phyloP scores from a whole-genome alignment of 1,139 yeast genomes.

The Kodamaea ohmeri region DNA sequence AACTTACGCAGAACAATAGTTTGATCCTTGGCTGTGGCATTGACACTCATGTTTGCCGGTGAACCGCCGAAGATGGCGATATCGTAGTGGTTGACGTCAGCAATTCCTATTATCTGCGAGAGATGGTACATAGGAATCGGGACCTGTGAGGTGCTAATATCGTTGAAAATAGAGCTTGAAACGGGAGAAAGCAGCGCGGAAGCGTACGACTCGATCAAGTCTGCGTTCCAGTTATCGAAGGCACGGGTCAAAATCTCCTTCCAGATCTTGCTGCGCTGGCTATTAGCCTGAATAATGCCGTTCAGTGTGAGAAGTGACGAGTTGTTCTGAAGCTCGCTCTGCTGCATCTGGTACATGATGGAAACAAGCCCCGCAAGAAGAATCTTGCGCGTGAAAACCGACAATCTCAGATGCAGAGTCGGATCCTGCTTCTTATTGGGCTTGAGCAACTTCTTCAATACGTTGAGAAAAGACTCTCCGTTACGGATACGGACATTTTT shows the following conservation, averaged over 20 bases:
- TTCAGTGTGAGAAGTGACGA: slow-evolving; percentile 39
- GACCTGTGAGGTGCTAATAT: slow-evolving; percentile 17
- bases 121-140: slow-evolving; percentile 53
- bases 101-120: slow-evolving; percentile 65
- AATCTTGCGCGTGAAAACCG: slow-evolving; percentile 60
- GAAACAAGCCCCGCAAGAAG: slow-evolving; percentile 70
- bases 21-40: slow-evolving; percentile 55
- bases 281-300: slow-evolving; percentile 16
- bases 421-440: slow-evolving; percentile 17
- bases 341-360: slow-evolving; percentile 72
- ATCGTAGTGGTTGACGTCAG: slow-evolving; percentile 70
- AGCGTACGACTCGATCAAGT: slow-evolving; percentile 15
- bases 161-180: slow-evolving; percentile 16
- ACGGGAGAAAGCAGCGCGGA: slow-evolving; percentile 11
- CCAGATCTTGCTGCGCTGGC: slow-evolving; percentile 19
- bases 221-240: slow-evolving; percentile 23
- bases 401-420: slow-evolving; percentile 14
- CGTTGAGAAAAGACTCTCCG: slow-evolving; percentile 35
- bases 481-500: slow-evolving; percentile 18
- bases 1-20: slow-evolving; percentile 52
- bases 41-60: slow-evolving; percentile 77
- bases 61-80: slow-evolving; percentile 79
- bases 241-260: slow-evolving; percentile 22
- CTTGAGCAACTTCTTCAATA: slow-evolving; percentile 34
- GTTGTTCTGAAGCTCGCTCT: slow-evolving; percentile 57